Base-by-base conservation (phyloP, 192 early-diverging fungal genomes). In the Coemansia sp. region DNA sequence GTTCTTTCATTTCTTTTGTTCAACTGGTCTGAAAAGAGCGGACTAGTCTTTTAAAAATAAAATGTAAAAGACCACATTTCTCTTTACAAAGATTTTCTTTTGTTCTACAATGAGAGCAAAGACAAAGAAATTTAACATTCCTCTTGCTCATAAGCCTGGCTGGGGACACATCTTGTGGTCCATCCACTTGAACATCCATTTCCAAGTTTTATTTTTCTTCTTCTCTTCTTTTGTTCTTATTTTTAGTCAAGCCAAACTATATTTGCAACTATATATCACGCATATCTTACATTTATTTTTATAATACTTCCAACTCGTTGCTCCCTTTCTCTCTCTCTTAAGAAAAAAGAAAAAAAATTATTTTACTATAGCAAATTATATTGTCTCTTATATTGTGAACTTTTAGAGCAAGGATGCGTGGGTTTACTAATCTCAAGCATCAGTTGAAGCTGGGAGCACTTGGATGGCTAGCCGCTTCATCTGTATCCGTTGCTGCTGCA, bases 401-500 rank as follows among this genome's bases (percentile, higher is more conserved):
- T 8, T 48, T 9, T 20, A 17, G 46, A n/a, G 29, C 29, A 20
- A 29, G 6, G 33, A 57, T 57, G 55, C 55, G 55, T 2, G 55
- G 34, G 9, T 57, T 57, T 35, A 20, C 15, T 20, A 36, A 34
- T 57, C 32, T 57, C 11, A 53, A 53, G 50, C 50, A 53, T 53
- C 50, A 53, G 50, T 5, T 25, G 3, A 29, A 53, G 20, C 22
- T 53, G 6, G 50, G 6, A 29, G 19, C 15, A 19, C 19, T 53
- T 54, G 62, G 53, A 42, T 59, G 55, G 55, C 1, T 57, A 20
- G 33, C 34, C 11, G 33, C 33, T 57, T 34, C 23, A 57, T 33
- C 34, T 1, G 55, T 17, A 19, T 36, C 34, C 7, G 38, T 13
- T 57, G 75, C 71, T 79, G 75, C 76, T 79, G 76, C 76, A 40